phyloP scores from a whole-genome alignment of 345 rosid species.

The Corchorus olitorius region DNA sequence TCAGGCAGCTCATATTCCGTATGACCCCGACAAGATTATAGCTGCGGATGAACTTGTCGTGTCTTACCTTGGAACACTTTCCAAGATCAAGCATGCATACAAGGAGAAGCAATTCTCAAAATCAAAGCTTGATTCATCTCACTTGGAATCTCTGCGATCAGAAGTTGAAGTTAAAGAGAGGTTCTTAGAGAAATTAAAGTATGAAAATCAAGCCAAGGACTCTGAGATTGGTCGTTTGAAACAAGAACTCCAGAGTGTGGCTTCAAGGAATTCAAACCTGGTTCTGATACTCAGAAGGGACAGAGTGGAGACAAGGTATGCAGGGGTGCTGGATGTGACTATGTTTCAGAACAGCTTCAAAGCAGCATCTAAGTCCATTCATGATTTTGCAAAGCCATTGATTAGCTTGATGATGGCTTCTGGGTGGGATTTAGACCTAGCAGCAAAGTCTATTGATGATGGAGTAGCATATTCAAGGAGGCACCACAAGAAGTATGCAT shows the following conservation, averaged over 20 bases:
- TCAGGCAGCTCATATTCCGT: slow-evolving; percentile 64
- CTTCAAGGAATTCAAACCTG: slow-evolving; percentile 31
- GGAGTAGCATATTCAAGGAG: slow-evolving; percentile 44
- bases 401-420: slow-evolving; percentile 68
- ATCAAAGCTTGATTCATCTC: slow-evolving; percentile 31
- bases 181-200: slow-evolving; percentile 44
- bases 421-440: slow-evolving; percentile 55
- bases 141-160: slow-evolving; percentile 31
- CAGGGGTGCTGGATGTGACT: slow-evolving; percentile 26
- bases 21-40: slow-evolving; percentile 54
- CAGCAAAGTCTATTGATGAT: slow-evolving; percentile 47
- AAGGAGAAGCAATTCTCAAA: slow-evolving; percentile 31
- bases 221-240: slow-evolving; percentile 38
- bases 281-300: slow-evolving; percentile 34
- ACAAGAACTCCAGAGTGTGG: slow-evolving; percentile 38
- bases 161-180: slow-evolving; percentile 43
- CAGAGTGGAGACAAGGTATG: slow-evolving; percentile 28
- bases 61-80: slow-evolving; percentile 48
- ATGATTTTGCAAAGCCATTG: slow-evolving; percentile 64
- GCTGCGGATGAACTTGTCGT: slow-evolving; percentile 54
- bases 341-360: slow-evolving; percentile 37
- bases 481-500: slow-evolving; percentile 62
- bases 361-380: slow-evolving; percentile 55
- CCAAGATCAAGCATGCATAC: slow-evolving; percentile 37
- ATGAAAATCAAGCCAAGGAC: slow-evolving; percentile 36